Conservation (phyloP, 169 alveolate species). For the Babesia divergens region DNA sequence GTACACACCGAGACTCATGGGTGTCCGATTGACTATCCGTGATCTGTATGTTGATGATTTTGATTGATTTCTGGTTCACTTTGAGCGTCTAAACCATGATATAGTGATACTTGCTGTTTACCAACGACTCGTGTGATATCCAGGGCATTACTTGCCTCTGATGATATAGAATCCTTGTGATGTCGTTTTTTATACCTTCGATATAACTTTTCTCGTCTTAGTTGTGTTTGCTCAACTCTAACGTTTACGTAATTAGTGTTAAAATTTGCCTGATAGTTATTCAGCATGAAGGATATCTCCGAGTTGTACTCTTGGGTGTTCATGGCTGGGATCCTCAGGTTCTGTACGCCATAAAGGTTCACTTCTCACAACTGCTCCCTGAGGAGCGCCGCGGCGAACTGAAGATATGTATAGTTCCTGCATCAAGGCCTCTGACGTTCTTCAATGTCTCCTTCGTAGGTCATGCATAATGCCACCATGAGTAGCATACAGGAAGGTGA, state of each 20-base stretch:
- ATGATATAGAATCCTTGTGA: too few species aligned
- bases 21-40: not conserved
- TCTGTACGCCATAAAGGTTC: constrained; percentile 59
- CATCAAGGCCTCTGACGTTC: constrained; percentile 49
- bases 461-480: too few species aligned
- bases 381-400: constrained; percentile 16
- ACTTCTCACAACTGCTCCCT: constrained; percentile 45
- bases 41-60: not conserved
- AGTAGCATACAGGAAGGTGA: constrained; percentile 43
- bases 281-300: constrained; percentile 49
- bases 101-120: too few species aligned
- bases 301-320: constrained; percentile 58
- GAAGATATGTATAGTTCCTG: constrained; percentile 47
- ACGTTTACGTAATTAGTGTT: too few species aligned
- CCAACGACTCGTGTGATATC: too few species aligned
- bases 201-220: too few species aligned
- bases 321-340: constrained; percentile 65
- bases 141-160: too few species aligned
- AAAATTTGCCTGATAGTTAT: too few species aligned
- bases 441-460: constrained; percentile 50
- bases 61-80: not conserved
- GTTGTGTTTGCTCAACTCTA: too few species aligned
- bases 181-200: too few species aligned
- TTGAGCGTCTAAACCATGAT: too few species aligned
- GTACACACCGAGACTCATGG: not conserved